phyloP scores from a whole-genome alignment of 2,329 filamentous ascomycete species.

The Emergomyces pasteurianus region DNA sequence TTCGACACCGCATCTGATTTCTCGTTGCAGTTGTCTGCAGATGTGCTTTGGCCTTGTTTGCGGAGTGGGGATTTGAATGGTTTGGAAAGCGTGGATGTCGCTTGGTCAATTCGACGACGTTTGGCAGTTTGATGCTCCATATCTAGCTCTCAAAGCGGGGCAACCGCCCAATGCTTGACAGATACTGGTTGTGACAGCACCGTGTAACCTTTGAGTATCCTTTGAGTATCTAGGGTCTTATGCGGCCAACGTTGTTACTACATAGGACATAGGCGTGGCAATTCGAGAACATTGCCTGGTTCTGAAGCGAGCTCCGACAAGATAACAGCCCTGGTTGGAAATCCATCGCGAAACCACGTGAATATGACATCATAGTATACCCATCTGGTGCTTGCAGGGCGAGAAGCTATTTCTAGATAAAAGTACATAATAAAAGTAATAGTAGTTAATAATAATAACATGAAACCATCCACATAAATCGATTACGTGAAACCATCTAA shows the following conservation, averaged over 20 bases:
- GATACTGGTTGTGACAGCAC: neutral
- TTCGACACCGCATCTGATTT: neutral
- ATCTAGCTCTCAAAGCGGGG: conserved; percentile 7
- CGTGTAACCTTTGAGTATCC: no score
- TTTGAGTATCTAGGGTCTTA: neutral
- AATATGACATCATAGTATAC: neutral
- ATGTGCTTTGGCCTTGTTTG: conserved; percentile 20
- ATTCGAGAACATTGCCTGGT: neutral
- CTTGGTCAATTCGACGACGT: conserved; percentile 50
- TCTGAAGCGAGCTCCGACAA: neutral
- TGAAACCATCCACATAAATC: neutral
- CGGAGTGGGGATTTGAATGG: conserved; percentile 62
- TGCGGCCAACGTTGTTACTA: neutral
- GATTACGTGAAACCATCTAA: neutral
- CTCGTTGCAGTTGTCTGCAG: neutral
- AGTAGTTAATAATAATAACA: neutral
- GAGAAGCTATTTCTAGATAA: no score
- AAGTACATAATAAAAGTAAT: neutral
- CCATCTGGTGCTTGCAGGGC: no score
- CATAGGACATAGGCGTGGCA: neutral
- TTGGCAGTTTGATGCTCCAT: conserved; percentile 34
- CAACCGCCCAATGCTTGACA: neutral
- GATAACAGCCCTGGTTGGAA: neutral
- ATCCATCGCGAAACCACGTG: neutral
- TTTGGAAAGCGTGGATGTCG: conserved; percentile 49